Evolutionary conservation across 2,329 filamentous ascomycete genomes (phyloP), one percentile per base, ranked within the genome.

Genomic region (Cordyceps javanica): DNA sequence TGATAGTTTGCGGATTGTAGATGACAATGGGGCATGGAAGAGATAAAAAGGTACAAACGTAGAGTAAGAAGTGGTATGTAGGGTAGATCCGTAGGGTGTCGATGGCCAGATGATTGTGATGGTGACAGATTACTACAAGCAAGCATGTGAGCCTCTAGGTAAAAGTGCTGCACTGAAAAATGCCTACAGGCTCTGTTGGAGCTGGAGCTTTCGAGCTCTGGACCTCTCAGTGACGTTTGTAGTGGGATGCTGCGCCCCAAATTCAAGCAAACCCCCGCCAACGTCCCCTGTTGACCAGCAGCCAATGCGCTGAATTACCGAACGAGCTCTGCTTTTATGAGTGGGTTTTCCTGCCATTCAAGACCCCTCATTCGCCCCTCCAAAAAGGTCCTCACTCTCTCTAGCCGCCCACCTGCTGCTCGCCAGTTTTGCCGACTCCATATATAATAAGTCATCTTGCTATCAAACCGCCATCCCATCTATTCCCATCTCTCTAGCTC

Each of bases 321-420:
- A 8, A 32, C 21, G 30, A 36, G 53, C 41, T 36, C 42, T 55
- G 28, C 25, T 21, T 34, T 34, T 41, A 32, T 6, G 39, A 45
- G 42, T 23, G 53, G 32, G 25, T 23, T 48, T 14, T 11, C 28
- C 14, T 25, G 10, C 16, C 2, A 5, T 34, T 21, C 6, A 36
- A 19, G 46, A 13, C 44, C 34, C 57, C 52, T 58, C 61, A 53
- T 44, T 58, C 55, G 55, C 54, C 51, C 57, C 56, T 46, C 49
- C 30, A 36, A 51, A 36, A n/a, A 9, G 48, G 14, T 32, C 44
- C 46, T 39, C 19, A 10, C 42, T 21, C 28, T 30, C 51, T 44
- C 42, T 55, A 55, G 42, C 53, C 53, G 53, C 53, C 53, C 41
- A 36, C 53, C 50, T n/a, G 30, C 44, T 44, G 14, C 32, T 41